Base-by-base conservation (phyloP, 2,329 filamentous ascomycete genomes). In the Colletotrichum sp. region DNA sequence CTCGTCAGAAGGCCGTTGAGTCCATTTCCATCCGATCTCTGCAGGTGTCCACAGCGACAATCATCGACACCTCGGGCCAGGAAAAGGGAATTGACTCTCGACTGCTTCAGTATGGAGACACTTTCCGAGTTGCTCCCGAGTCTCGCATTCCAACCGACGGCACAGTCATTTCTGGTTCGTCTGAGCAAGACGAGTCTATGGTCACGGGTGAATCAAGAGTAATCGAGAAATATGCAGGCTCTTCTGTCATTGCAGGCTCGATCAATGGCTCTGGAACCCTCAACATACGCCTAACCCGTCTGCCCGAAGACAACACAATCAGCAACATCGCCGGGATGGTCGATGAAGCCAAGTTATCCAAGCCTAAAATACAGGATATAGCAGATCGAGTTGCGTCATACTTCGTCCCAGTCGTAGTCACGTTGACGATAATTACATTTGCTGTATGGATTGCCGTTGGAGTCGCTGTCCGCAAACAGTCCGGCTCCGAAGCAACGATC, bases 181-280 rank as follows among this genome's bases (percentile, higher is more conserved):
- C 91, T 1, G 94, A 95, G 75, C 88, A 95, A 0, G 90, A 96
- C 79, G 95, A 96, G 81, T 95, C 94, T 0, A 94, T 95, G 91
- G 83, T 96, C 10, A 96, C 95, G 0, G 95, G 95, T 1, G 95
- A 97, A 81, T 88, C 90, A 0, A 83, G 83, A 0, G 92, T 91
- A 0, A 89, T 95, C 0, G 86, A 87, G 6, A 96, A 96, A 80
- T 77, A 82, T 0, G 68, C 84, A 0, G 88, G 88, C 0, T 90
- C 89, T 2, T 65, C 79, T 0, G 88, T 96, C 2, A 89, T 95
- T 72, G 94, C 95, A 4, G 94, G 94, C 0, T 91, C 94, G 0
- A 86, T 94, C 66, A 96, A 96, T 80, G 90, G 92, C 3, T 85
- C 89, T 1, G 94, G 94, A 0, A 88, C 89, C 0, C 83, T 94